Percentiles rank a stretch among this genome's conserved stretches.
phyloP scores from a whole-genome alignment of 2,329 filamentous ascomycete genomes.

The Ophiostoma sp. region DNA sequence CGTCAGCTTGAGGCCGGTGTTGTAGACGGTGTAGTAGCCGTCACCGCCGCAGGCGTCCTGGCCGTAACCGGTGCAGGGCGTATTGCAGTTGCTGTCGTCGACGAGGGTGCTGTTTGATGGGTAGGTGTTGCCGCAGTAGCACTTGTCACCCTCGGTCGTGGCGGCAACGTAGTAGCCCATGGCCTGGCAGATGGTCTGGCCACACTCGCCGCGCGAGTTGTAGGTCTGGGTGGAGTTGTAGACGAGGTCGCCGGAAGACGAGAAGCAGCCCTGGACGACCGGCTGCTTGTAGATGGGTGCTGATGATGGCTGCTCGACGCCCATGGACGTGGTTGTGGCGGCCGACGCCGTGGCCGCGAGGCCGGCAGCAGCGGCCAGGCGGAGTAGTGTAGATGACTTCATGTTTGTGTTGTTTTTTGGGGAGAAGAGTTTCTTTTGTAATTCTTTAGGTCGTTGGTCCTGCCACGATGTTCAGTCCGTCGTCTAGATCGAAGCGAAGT shows the following conservation, averaged over 20 bases:
- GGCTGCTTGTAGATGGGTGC: constrained; percentile 36
- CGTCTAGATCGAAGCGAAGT: neutral
- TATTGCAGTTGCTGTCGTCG: constrained; percentile 57
- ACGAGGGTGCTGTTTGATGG: constrained; percentile 54
- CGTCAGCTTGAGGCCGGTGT: constrained; percentile 44
- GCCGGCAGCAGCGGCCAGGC: constrained; percentile 22
- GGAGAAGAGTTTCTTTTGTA: neutral
- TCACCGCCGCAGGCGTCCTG: constrained; percentile 60
- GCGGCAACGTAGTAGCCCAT: constrained; percentile 55
- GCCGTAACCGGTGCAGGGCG: constrained; percentile 59
- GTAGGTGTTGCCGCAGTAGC: constrained; percentile 67
- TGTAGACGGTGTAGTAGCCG: constrained; percentile 45
- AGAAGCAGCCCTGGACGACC: constrained; percentile 50
- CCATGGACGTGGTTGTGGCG: constrained; percentile 22
- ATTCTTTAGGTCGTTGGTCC: constrained; percentile 21
- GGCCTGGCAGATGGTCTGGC: constrained; percentile 36
- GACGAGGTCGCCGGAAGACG: constrained; percentile 39
- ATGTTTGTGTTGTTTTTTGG: constrained; percentile 20
- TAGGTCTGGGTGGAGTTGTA: constrained; percentile 30
- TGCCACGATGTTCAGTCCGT: constrained; percentile 21
- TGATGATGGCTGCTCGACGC: constrained; percentile 38
- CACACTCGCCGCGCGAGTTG: constrained; percentile 44
- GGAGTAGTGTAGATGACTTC: constrained; percentile 25
- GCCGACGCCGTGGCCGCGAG: constrained; percentile 21
- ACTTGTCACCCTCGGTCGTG: constrained; percentile 55